phyloP scores from a whole-genome alignment of 2,329 filamentous ascomycete species.

The Sarocladium oryzae region DNA sequence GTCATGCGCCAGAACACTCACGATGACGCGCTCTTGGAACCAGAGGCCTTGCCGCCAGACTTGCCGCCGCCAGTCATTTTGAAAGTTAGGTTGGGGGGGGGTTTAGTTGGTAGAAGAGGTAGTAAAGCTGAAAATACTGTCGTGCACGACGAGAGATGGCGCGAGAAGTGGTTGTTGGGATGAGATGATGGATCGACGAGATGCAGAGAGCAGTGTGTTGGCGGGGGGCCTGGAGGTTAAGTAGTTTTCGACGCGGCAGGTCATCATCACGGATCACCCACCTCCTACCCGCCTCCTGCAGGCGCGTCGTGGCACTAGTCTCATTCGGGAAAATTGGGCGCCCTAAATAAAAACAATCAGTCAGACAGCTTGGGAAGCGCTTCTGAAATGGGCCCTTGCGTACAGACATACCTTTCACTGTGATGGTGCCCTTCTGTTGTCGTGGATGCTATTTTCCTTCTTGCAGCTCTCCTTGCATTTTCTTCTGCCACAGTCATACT shows the following conservation, averaged over 20 bases:
- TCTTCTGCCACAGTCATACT: neutral
- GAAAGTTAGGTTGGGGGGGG: conserved; percentile 29
- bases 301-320: conserved; percentile 25
- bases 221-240: conserved; percentile 46
- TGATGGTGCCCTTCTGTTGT: neutral
- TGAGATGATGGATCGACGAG: conserved; percentile 29
- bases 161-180: conserved; percentile 21
- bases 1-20: no score
- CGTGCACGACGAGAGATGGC: conserved; percentile 17
- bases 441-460: neutral
- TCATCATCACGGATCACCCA: conserved; percentile 46
- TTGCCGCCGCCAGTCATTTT: conserved; percentile 99
- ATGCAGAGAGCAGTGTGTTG: conserved; percentile 26
- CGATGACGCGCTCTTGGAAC: conserved; percentile 99
- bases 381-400: neutral
- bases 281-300: conserved; percentile 15
- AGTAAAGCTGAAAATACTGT: conserved; percentile 8
- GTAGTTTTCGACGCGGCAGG: conserved; percentile 47
- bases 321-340: conserved; percentile 24
- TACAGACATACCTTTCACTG: conserved; percentile 4
- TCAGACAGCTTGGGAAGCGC: neutral
- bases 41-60: conserved; percentile 98
- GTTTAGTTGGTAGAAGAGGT: conserved; percentile 14
- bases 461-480: no score
- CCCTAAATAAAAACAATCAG: conserved; percentile 21